Evolutionary conservation across 1,139 yeast species (phyloP).

Genomic region (Suhomyces panamericanus): DNA sequence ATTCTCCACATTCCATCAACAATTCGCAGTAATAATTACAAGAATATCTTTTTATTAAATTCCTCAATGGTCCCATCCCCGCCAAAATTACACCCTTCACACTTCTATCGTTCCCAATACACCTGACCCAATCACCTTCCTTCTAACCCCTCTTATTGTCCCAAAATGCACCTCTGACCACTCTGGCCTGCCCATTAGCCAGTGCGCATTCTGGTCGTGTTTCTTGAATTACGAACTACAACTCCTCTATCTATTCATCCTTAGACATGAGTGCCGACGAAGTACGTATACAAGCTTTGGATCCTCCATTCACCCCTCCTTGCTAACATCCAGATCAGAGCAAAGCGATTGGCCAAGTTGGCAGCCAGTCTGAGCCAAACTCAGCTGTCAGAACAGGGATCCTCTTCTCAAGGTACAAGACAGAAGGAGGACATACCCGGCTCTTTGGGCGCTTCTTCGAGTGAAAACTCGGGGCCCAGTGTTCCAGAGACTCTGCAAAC

Average conservation of each 20-base stretch:
- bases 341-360: conserved; percentile 56
- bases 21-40: too few species aligned
- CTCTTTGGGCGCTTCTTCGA: neutral
- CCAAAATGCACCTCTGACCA: neutral
- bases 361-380: conserved; percentile 14
- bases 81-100: too few species aligned
- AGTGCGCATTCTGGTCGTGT: neutral
- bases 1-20: too few species aligned
- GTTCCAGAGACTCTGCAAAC: too few species aligned
- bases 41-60: too few species aligned
- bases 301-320: neutral
- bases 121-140: neutral
- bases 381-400: neutral
- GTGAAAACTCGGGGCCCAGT: too few species aligned
- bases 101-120: too few species aligned
- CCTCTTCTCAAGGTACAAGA: neutral
- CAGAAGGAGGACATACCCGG: neutral
- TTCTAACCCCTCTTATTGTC: neutral
- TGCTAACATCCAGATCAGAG: conserved; percentile 43
- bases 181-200: neutral
- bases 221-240: neutral
- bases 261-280: conserved; percentile 21
- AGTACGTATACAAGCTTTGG: conserved; percentile 17
- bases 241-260: neutral
- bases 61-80: too few species aligned